Evolutionary conservation across 2,329 filamentous ascomycete species (phyloP), one percentile per base, ranked within the genome.

Genomic region (Alternaria hordeiaustralica): DNA sequence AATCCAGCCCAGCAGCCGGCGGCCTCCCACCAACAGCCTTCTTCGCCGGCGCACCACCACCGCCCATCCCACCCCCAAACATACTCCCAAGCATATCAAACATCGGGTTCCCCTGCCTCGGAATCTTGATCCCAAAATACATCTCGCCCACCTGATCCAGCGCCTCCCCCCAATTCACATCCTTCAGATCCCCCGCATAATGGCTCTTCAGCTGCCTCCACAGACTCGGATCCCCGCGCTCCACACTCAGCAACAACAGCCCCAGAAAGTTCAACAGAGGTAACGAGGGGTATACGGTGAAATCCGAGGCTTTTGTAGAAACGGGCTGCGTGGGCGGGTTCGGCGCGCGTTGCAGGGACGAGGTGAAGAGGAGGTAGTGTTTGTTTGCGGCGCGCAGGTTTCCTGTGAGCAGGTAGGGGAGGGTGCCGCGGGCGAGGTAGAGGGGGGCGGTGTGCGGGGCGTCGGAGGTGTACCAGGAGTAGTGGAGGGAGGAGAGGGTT

Each of bases 81-180:
- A 99, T 88, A 66, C 89, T 94, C 51, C 94, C 94, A 92, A 99
- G 96, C 94, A 99, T 98, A 78, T 99, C 96, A 81, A 98, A 89
- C 80, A 99, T 84, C 4, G 94, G 94, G 80, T 98, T 98, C 68
- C 90, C 92, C 83, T 97, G 93, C 74, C 91, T 87, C 50, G 94
- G 95, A 76, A 94, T 90, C 83, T 90, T 88, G 78, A 99, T 96
- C 36, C 90, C 90, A 82, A 99, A 99, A 84, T 98, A 99, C 88
- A 97, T 94, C 83, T 99, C 95, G 53, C 92, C 95, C 73, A 99
- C 90, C 79, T 93, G 90, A 71, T 94, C 91, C 64, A 99, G 83
- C 23, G 93, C 87, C 64, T 86, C 94, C 33, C 89, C 88, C 95
- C 95, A 98, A 12, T 86, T 85, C 1, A 89, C 85, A 71, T 98